Percentiles rank a stretch among this genome's conserved stretches.
Conservation (phyloP, 164 flowering plant species). For the Malania oleifera region DNA sequence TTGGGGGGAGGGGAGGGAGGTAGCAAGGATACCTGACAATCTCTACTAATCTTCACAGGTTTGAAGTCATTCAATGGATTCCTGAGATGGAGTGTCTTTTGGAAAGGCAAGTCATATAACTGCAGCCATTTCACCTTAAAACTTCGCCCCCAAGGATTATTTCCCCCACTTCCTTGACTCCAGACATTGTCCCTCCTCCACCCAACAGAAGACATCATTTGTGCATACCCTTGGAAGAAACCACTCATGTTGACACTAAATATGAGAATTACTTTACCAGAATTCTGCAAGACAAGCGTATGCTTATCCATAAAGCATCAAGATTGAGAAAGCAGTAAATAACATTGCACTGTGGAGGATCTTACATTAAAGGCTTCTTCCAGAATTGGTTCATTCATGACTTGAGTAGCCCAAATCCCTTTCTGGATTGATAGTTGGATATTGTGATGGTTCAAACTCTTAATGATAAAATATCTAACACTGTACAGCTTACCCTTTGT, state of each 20-base stretch:
- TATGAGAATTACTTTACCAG: slow-evolving; percentile 74
- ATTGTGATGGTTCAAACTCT: slow-evolving; percentile 83
- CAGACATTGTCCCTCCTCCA: slow-evolving; percentile 85
- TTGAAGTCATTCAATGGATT: slow-evolving; percentile 85
- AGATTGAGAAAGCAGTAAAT: slow-evolving; percentile 13
- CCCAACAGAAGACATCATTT: slow-evolving; percentile 89
- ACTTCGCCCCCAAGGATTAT: slow-evolving; percentile 84
- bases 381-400: slow-evolving; percentile 87
- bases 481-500: slow-evolving; percentile 29
- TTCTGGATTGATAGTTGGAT: slow-evolving; percentile 69
- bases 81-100: slow-evolving; percentile 84
- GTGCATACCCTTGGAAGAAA: slow-evolving; percentile 94
- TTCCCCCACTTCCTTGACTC: slow-evolving; percentile 63
- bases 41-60: slow-evolving; percentile 93
- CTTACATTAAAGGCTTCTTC: slow-evolving; percentile 90
- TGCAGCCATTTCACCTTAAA: slow-evolving; percentile 85
- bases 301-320: slow-evolving; percentile 20
- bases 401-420: slow-evolving; percentile 97
- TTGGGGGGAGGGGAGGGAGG: too few species aligned
- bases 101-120: slow-evolving; percentile 68
- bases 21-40: slow-evolving; percentile 64
- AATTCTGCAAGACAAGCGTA: slow-evolving; percentile 61
- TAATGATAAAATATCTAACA: slow-evolving; percentile 84
- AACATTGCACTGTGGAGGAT: slow-evolving; percentile 6
- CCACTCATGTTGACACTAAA: slow-evolving; percentile 98